These are phyloP conservation scores for Colletotrichum sp. DNA, from an alignment of 2,329 filamentous ascomycete species.

Conservation along the genomic window DNA sequence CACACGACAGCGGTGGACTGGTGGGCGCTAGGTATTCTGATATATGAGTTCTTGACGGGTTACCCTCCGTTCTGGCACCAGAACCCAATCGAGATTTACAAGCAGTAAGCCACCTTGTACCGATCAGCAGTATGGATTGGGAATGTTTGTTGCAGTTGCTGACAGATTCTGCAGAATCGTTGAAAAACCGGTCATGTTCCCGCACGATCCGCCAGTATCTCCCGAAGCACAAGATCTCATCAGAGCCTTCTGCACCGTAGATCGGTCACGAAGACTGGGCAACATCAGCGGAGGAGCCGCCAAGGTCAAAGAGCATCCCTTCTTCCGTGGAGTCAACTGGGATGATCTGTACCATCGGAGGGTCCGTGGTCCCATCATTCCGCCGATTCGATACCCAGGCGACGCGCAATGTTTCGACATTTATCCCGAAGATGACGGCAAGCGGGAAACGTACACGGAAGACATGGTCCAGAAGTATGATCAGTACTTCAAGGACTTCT, in stretches of 20 bases:
- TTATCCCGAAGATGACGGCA: slow-evolving; percentile 78
- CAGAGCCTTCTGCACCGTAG: slow-evolving; percentile 76
- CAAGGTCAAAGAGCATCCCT: slow-evolving; percentile 76
- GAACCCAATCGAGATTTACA: slow-evolving; percentile 87
- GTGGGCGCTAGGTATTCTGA: slow-evolving; percentile 85
- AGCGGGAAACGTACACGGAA: slow-evolving; percentile 69
- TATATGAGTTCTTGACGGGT: slow-evolving; percentile 85
- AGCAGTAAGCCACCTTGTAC: slow-evolving; percentile 59
- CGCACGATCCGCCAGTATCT: slow-evolving; percentile 69
- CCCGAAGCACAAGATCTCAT: slow-evolving; percentile 76
- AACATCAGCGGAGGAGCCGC: slow-evolving; percentile 78
- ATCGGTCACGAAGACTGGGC: slow-evolving; percentile 78
- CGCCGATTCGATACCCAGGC: slow-evolving; percentile 73
- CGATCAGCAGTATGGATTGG: not conserved
- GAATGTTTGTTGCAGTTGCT: not conserved
- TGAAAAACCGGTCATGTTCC: slow-evolving; percentile 78
- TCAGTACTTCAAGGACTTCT: slow-evolving; percentile 75
- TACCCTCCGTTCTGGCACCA: slow-evolving; percentile 89
- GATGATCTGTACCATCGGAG: slow-evolving; percentile 70
- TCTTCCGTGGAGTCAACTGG: slow-evolving; percentile 78
- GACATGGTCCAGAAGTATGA: slow-evolving; percentile 75
- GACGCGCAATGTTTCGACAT: slow-evolving; percentile 84
- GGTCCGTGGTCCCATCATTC: slow-evolving; percentile 73
- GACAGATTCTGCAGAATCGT: slow-evolving; percentile 66
- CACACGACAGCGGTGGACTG: slow-evolving; percentile 81